phyloP scores from a whole-genome alignment of 2,329 filamentous ascomycete species.

The Paradendryphiella salina region DNA sequence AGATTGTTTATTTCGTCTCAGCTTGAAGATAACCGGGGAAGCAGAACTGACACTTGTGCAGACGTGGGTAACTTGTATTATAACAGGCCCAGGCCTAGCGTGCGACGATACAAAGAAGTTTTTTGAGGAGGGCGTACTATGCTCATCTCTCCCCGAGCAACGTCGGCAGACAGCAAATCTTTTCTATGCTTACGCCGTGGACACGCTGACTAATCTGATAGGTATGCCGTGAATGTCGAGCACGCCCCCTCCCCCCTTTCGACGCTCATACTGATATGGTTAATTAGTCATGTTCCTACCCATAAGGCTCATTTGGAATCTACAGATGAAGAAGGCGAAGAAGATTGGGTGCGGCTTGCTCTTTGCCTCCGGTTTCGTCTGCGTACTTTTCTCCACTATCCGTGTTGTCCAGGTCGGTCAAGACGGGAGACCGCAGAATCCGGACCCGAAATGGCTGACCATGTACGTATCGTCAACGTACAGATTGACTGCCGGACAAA shows the following conservation, averaged over 20 bases:
- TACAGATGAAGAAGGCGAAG: constrained; percentile 41
- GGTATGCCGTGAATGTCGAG: constrained; percentile 22
- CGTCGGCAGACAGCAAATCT: constrained; percentile 41
- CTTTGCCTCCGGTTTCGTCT: constrained; percentile 33
- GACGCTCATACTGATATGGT: neutral
- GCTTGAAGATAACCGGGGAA: neutral
- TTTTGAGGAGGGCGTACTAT: constrained; percentile 34
- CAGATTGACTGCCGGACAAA: too few species aligned
- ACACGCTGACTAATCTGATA: constrained; percentile 45
- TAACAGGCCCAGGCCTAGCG: constrained; percentile 44
- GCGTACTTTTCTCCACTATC: constrained; percentile 33
- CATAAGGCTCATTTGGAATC: constrained; percentile 44
- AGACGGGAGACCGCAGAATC: constrained; percentile 30
- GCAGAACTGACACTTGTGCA: constrained; percentile 15
- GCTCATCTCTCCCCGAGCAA: constrained; percentile 32
- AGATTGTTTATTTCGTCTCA: neutral
- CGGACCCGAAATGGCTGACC: constrained; percentile 43
- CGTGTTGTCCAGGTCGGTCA: constrained; percentile 42
- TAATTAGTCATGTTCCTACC: constrained; percentile 46
- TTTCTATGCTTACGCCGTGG: constrained; percentile 44
- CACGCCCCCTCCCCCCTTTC: too few species aligned
- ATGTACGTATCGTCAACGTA: constrained; percentile 10
- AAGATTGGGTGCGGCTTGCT: constrained; percentile 41
- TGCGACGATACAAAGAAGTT: constrained; percentile 34
- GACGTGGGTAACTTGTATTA: constrained; percentile 45